phyloP scores from a whole-genome alignment of 2,329 filamentous ascomycete species.

The Cladophialophora bantiana region DNA sequence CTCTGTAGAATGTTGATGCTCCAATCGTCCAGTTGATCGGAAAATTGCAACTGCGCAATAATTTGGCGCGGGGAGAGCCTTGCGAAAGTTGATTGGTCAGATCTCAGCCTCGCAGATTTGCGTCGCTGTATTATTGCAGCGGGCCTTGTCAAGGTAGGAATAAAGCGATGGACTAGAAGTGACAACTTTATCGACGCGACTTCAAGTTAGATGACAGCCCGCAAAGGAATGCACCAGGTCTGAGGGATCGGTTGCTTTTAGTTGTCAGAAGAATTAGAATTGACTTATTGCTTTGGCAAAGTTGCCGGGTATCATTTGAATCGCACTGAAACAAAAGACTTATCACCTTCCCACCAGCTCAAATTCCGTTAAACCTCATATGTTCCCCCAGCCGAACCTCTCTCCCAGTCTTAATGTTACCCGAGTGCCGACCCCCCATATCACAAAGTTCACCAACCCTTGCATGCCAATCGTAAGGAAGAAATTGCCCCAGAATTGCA shows the following conservation, averaged over 20 bases:
- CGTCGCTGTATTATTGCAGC: background rate
- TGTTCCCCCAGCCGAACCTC: constrained; percentile 33
- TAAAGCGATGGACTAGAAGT: background rate
- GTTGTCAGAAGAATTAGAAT: background rate
- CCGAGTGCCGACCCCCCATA: constrained; percentile 27
- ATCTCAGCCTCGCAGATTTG: constrained; percentile 5
- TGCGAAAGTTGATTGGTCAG: constrained; percentile 23
- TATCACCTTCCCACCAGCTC: background rate
- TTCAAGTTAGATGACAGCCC: background rate
- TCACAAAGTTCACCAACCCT: constrained; percentile 25
- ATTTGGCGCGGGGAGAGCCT: constrained; percentile 27
- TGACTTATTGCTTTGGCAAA: constrained; percentile 10
- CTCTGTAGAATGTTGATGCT: background rate
- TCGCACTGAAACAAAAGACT: background rate
- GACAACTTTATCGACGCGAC: background rate
- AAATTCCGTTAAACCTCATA: constrained; percentile 14
- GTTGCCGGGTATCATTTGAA: constrained; percentile 5
- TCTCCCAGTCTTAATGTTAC: constrained; percentile 24
- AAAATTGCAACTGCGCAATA: constrained; percentile 16
- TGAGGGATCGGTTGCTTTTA: background rate
- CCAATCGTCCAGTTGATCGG: background rate
- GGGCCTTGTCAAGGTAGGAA: background rate
- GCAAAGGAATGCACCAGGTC: background rate
- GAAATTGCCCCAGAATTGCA: constrained; percentile 27
- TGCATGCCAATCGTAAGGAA: constrained; percentile 30